Conservation (phyloP, 1,284 basidiomycete genomes). For the Naganishia cerealis region DNA sequence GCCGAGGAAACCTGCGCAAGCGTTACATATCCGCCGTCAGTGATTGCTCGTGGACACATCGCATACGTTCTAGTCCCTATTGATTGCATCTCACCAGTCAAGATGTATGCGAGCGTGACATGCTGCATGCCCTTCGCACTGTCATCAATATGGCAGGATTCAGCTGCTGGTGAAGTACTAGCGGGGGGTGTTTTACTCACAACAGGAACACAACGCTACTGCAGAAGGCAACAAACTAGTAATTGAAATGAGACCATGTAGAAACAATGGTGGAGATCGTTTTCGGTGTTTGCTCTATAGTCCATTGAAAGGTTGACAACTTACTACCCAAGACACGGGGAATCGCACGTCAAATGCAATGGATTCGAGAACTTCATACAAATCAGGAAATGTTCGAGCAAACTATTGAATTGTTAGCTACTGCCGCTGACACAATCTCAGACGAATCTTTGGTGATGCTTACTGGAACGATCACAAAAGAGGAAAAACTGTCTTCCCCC, state of each 20-base stretch:
- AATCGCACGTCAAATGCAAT: background rate
- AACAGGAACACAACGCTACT: background rate
- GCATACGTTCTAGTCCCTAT: too few relatives aligned
- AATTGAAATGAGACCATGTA: background rate
- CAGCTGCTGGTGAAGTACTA: background rate
- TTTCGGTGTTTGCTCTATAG: background rate
- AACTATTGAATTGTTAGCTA: constrained; percentile 2
- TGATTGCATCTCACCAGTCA: background rate
- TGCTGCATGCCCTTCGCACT: constrained; percentile 2
- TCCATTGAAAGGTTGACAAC: too few relatives aligned
- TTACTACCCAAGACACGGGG: constrained; percentile 3
- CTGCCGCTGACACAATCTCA: background rate
- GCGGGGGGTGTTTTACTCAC: background rate
- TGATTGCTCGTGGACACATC: background rate
- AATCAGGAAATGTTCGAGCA: background rate
- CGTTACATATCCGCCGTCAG: background rate
- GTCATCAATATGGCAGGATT: background rate
- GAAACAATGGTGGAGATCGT: background rate
- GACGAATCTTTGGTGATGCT: too few relatives aligned
- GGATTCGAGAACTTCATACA: constrained; percentile 12
- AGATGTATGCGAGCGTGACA: background rate
- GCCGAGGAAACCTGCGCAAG: background rate
- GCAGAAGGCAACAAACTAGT: constrained; percentile 4
- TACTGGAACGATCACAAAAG: background rate
- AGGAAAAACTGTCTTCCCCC: background rate